These are phyloP conservation scores for Uncinocarpus reesii DNA, from an alignment of 2,329 filamentous ascomycete species.

Conservation along the genomic window DNA sequence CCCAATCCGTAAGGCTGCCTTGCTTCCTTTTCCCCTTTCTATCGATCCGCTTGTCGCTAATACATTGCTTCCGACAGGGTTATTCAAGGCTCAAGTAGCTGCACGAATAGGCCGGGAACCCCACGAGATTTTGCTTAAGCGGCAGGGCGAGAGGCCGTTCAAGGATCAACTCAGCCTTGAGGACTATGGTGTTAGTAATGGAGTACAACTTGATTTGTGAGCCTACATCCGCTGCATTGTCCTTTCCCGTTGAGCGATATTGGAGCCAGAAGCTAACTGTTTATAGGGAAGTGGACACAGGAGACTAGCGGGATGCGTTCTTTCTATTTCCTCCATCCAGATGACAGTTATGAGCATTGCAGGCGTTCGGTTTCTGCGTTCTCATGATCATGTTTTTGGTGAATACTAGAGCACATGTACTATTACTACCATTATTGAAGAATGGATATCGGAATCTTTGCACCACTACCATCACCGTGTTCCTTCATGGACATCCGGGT, in stretches of 20 bases:
- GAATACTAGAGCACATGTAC: conserved; percentile 1
- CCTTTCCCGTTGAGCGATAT: background rate
- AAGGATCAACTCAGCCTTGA: conserved; percentile 80
- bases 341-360: conserved; percentile 9
- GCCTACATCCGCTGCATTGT: conserved; percentile 12
- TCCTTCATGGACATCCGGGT: background rate
- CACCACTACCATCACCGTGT: conserved; percentile 2
- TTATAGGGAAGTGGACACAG: conserved; percentile 39
- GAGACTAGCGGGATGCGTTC: conserved; percentile 28
- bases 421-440: conserved; percentile 4
- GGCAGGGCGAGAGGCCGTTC: conserved; percentile 86
- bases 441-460: conserved; percentile 9
- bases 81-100: conserved; percentile 87
- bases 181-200: conserved; percentile 90
- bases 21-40: background rate
- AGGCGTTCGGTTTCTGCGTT: conserved; percentile 5
- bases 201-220: conserved; percentile 51
- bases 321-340: conserved; percentile 1
- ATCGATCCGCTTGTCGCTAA: conserved; percentile 10
- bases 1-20: conserved; percentile 48
- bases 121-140: conserved; percentile 82
- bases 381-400: background rate
- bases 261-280: conserved; percentile 21
- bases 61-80: conserved; percentile 33
- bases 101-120: conserved; percentile 79